Evolutionary conservation across 2,329 filamentous ascomycete species (phyloP), one percentile per base, ranked within the genome.

Genomic region (Aspergillus tamarii): DNA sequence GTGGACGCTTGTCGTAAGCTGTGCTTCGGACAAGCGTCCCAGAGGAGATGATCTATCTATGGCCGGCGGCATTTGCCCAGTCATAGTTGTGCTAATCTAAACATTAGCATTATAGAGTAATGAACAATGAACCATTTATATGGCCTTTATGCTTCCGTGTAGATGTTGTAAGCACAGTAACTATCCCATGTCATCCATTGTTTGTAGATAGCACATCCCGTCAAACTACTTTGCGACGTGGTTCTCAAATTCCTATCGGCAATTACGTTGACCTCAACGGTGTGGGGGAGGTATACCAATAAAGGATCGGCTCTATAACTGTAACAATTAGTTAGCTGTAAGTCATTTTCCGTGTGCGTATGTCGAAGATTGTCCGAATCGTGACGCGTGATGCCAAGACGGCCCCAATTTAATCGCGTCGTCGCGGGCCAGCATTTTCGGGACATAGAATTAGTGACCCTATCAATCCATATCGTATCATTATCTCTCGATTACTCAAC

Each of bases 71-170:
- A 32, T 65, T 50, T 64, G 54, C 59, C 59, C 65, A 61, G 64
- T 60, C 64, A 67, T 62, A 63, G 68, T 65, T 57, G 56, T 67
- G 74, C 75, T 75, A 75, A 77, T 75, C 70, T 75, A 75, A 76
- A 75, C 73, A 77, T 76, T 77, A 72, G 75, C 74, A 70, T 63
- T 63, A 72, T 73, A 74, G 66, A 69, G 32, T 69, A 69, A 69
- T 69, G 60, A 69, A 64, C 52, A 61, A 43, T 46, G 55, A 39
- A 62, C 41, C 55, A 48, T 60, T 41, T 21, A 57, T 45, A 43
- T 43, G 36, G 41, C 26, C 32, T 26, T 34, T 12, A 56, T 12
- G 14, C 14, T 16, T 56, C 14, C 16, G 7, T 19, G 39, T 41
- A 19, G 16, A 41, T 41, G 39, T n/a, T n/a, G 21, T 23, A 56